These are phyloP conservation scores for Quercus parvula DNA, from an alignment of 306 rosid genomes.

Conservation along the genomic window DNA sequence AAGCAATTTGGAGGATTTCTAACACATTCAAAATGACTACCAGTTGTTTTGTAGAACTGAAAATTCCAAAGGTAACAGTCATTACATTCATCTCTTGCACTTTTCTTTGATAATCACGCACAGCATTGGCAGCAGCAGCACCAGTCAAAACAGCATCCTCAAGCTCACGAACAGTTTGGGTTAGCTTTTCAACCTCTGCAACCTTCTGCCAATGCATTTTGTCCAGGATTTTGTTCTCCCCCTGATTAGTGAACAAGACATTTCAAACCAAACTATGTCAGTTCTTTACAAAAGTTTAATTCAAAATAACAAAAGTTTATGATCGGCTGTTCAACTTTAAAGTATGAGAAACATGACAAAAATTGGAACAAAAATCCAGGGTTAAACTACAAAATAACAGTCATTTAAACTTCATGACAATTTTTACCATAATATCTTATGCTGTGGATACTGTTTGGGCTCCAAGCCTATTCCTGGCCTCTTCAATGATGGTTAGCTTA, in stretches of 20 bases:
- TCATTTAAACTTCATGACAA: too few relatives aligned
- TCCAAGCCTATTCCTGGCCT: too few relatives aligned
- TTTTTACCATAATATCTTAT: too few relatives aligned
- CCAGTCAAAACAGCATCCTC: conserved; percentile 96
- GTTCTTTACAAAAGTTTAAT: background rate
- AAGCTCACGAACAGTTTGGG: conserved; percentile 85
- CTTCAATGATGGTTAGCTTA: too few relatives aligned
- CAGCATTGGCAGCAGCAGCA: conserved; percentile 95
- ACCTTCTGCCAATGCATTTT: conserved; percentile 84
- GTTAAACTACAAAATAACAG: too few relatives aligned
- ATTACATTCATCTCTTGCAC: conserved; percentile 93
- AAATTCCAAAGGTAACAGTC: conserved; percentile 18
- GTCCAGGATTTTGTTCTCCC: conserved; percentile 87
- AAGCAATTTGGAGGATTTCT: conserved; percentile 26
- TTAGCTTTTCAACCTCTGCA: conserved; percentile 87
- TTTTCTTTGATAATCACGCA: conserved; percentile 87
- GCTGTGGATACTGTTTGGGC: too few relatives aligned
- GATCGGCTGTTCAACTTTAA: too few relatives aligned
- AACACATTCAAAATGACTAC: conserved; percentile 9
- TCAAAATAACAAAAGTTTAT: too few relatives aligned
- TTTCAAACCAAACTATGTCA: conserved; percentile 11
- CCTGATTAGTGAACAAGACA: conserved; percentile 40
- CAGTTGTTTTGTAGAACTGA: conserved; percentile 4
- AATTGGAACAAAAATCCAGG: too few relatives aligned
- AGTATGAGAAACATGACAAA: too few relatives aligned